Percentiles rank a stretch among this genome's conserved stretches.
phyloP scores from a whole-genome alignment of 345 rosid species.

The Salix koriyanagi region DNA sequence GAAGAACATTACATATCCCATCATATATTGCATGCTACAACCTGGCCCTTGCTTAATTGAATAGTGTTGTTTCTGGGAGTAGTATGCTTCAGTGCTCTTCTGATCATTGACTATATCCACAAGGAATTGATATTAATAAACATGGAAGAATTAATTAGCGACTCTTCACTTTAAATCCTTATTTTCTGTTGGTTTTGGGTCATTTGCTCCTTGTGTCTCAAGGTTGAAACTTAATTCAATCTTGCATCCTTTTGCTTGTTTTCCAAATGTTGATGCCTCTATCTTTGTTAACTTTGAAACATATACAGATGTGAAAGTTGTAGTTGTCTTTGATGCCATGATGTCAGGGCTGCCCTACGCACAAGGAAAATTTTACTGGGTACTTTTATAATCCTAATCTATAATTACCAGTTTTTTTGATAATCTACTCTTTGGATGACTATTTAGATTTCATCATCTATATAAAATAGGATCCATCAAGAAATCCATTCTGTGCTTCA shows the following conservation, averaged over 20 bases:
- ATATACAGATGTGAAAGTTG: constrained; percentile 84
- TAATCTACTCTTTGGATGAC: too few species aligned
- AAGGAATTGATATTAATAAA: background rate
- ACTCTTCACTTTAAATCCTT: background rate
- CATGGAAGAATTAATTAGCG: background rate
- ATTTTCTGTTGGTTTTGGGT: background rate
- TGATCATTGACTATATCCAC: background rate
- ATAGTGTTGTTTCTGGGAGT: too few species aligned
- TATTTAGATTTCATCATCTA: too few species aligned
- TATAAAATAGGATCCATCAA: too few species aligned
- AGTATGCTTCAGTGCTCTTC: background rate
- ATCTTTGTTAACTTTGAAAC: constrained; percentile 16
- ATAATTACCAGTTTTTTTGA: background rate
- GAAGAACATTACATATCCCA: too few species aligned
- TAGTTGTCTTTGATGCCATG: constrained; percentile 91
- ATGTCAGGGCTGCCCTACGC: constrained; percentile 89
- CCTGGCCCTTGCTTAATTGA: too few species aligned
- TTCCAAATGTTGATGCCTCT: background rate
- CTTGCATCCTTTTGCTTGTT: background rate
- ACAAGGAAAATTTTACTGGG: constrained; percentile 79
- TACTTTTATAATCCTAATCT: constrained; percentile 23
- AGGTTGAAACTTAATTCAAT: background rate
- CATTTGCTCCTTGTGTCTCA: background rate
- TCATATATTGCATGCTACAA: too few species aligned
- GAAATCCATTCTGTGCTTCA: background rate